Evolutionary conservation across 2,329 filamentous ascomycete species (phyloP).

Genomic region (Colletotrichum horii): DNA sequence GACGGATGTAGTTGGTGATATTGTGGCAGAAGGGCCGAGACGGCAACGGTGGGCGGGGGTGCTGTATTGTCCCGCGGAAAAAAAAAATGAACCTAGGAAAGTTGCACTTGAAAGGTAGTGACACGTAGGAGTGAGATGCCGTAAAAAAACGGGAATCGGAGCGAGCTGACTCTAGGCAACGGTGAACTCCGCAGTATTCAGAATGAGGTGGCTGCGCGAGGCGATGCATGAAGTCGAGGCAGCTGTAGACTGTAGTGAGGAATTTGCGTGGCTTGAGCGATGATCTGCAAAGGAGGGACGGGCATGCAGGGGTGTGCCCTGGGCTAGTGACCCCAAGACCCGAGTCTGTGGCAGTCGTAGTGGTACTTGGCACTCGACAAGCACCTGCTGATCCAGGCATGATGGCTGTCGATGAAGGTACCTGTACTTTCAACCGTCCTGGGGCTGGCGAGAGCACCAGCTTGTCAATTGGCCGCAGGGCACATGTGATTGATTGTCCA

Average conservation of each 20-base stretch:
- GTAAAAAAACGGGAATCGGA: neutral
- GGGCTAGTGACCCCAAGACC: neutral
- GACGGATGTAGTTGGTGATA: neutral
- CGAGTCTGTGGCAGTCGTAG: neutral
- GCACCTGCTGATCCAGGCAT: neutral
- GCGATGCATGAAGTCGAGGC: constrained; percentile 11
- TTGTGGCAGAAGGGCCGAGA: neutral
- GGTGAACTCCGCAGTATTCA: neutral
- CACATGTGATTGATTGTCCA: neutral
- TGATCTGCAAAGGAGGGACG: constrained; percentile 14
- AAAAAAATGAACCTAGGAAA: neutral
- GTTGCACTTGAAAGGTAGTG: neutral
- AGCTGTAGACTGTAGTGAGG: constrained; percentile 8
- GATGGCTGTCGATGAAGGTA: neutral
- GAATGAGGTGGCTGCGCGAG: neutral
- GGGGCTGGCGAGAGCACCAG: neutral
- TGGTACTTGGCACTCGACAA: neutral
- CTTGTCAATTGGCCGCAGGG: neutral
- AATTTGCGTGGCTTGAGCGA: constrained; percentile 14
- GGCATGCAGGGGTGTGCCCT: constrained; percentile 7
- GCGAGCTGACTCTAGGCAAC: neutral
- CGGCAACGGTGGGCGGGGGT: neutral
- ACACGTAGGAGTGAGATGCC: neutral
- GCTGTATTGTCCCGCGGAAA: neutral
- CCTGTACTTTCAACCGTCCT: neutral